These are phyloP conservation scores for Platanus orientalis DNA, from an alignment of 164 flowering plant species.

Conservation along the genomic window DNA sequence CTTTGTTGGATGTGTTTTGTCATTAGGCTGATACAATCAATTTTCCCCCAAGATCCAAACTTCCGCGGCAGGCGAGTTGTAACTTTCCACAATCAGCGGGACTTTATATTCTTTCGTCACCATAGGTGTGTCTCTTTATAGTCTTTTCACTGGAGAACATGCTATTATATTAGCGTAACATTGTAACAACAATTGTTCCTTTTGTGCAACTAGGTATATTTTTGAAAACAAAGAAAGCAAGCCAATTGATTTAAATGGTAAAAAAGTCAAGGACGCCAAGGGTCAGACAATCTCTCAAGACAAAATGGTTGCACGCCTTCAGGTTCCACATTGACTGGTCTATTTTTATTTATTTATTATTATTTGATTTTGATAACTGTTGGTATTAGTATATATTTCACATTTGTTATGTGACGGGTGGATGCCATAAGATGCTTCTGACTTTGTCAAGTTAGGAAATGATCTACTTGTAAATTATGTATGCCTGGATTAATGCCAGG, in stretches of 20 bases:
- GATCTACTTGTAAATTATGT: too few species aligned
- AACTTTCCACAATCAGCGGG: constrained; percentile 94
- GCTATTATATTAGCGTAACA: not conserved
- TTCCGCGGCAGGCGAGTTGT: constrained; percentile 89
- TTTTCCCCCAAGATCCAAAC: constrained; percentile 83
- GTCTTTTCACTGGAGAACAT: not conserved
- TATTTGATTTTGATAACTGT: not conserved
- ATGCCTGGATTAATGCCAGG: not conserved
- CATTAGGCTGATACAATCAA: constrained; percentile 68
- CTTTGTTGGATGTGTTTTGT: constrained; percentile 13
- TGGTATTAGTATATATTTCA: too few species aligned
- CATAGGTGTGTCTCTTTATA: constrained; percentile 55
- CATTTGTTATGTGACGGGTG: too few species aligned
- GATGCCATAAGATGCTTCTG: too few species aligned
- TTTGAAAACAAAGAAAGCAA: constrained; percentile 77
- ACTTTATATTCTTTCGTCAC: constrained; percentile 90
- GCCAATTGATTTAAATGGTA: constrained; percentile 32
- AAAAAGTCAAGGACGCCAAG: constrained; percentile 35
- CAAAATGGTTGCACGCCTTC: constrained; percentile 71
- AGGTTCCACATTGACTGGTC: constrained; percentile 37
- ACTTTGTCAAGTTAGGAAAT: too few species aligned
- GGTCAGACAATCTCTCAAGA: constrained; percentile 27
- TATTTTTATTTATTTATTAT: not conserved
- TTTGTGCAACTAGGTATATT: constrained; percentile 44
- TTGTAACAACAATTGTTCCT: not conserved